Base-by-base conservation (phyloP, 2,329 filamentous ascomycete genomes). In the Colletotrichum sidae region DNA sequence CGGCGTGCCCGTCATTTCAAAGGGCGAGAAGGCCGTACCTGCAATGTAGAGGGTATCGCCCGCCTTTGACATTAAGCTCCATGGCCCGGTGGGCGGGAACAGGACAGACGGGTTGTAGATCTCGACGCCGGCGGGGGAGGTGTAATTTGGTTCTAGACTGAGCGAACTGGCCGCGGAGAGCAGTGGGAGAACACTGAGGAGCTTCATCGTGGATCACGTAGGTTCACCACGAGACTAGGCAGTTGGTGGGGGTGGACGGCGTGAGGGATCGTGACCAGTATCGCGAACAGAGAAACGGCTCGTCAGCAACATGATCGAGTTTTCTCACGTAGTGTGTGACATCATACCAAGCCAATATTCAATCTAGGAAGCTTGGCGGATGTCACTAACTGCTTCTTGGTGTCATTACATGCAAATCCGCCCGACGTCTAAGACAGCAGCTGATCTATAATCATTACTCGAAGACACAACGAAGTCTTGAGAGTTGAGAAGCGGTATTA, bases 41-140 rank as follows among this genome's bases (percentile, higher is more conserved):
- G 74, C 71, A 49, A 76, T 71, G 65, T 75, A 76, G 3, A 77
- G 62, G 3, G 67, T 73, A n/a, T 72, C 60, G 8, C 72, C 72
- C 3, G 72, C 73, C 33, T 69, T 69, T 10, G 72, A 73, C 70
- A 75, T 75, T 15, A 75, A 9, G 55, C 73, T 75, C 72, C 72
- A 74, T 8, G 72, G 70, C 0, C 73, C 73, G 0, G 73, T 75
- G 2, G 69, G 63, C 33, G 67, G 65, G 68, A 74, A 75, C 42
- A 74, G 71, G 11, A 54, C 49, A 2, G 68, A 64, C 2, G 72
- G 73, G 57, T 75, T 73, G 66, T 70, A 74, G 46, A 75, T 70
- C 44, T 71, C 65, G 8, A 74, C 71, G 3, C 72, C 73, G 2
- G 72, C 68, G 9, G 68, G 66, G 3, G 72, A 75, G 6, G 72